Evolutionary conservation across 768 basidiomycete genomes (phyloP), one percentile per base, ranked within the genome.

Genomic region (Tulasnella calospora): DNA sequence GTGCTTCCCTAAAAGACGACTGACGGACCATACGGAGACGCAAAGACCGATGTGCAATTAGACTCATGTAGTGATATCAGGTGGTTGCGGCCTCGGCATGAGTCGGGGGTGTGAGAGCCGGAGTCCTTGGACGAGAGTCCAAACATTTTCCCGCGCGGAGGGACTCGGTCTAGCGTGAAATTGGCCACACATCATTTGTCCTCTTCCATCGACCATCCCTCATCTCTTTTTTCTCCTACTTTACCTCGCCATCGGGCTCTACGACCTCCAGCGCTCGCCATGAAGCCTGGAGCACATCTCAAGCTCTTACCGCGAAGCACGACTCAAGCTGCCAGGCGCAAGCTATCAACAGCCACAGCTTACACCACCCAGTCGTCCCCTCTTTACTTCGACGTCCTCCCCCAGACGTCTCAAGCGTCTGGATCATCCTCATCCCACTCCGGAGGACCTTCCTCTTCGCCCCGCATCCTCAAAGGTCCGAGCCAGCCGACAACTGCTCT

Each of bases 201-300:
- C 61, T 19, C 36, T 72, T 72, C 71, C 71, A 38, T 46, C 71
- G n/a, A 38, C 71, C 36, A 15, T 13, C 71, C 71, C 36, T 44
- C 27, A 4, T 40, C 71, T 72, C 71, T 38, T 27, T 46, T 72
- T 38, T 40, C 27, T 41, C 35, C 27, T 10, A 4, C 70, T 72
- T 27, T 9, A 36, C 71, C 13, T 46, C 21, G 19, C 36, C 71
- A 72, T 12, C 71, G 71, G 19, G 38, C 71, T 40, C 36, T 30
- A 72, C 71, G 71, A 33, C 71, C n/a, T 67, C 61, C 61, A 67
- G 61, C n/a, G 61, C 61, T 33, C 61, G 15, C 13, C 9, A 72
- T 72, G 71, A 72, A 72, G 71, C 71, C 71, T 72, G 71, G 38
- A 38, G 71, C 71, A 10, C 71, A 72, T 21, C 71, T 72, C 71